Base-by-base conservation (phyloP, 768 basidiomycete species). In the Dacryopinax spathularia region DNA sequence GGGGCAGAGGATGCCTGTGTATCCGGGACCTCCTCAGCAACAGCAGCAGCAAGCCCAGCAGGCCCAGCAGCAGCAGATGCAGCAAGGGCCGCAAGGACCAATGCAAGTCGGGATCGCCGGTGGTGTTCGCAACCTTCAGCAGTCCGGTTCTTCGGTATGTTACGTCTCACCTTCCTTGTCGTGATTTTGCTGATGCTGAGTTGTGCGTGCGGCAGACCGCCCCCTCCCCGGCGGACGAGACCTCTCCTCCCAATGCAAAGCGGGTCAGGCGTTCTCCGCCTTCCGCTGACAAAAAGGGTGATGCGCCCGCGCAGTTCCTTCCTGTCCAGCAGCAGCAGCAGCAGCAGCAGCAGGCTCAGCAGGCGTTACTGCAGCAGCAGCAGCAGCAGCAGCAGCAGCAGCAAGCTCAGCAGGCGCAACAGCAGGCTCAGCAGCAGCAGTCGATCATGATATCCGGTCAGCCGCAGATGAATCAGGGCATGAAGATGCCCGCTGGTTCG, bases 1-100 rank as follows among this genome's bases (percentile, higher is more conserved):
- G 43, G 7, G 7, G 25, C 9, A 3, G 3, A 56, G 48, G 48
- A 77, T 78, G 75, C 68, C 69, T 33, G 69, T 67, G 9, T 76
- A 75, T 44, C 68, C 70, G 3, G 65, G 64, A 0, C 70, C 63
- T 60, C 73, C 75, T 18, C 60, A 63, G 69, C 59, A 37, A 61
- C n/a, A 20, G 34, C 34, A 61, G 44, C 34, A 34, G n/a, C 37
- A 33, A 43, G 39, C 44, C 39, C 36, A 33, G 10, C 64, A 48
- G 60, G 59, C 64, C 39, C 65, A 72, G 62, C 70, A 60, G 25
- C 37, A 63, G 20, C 15, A 20, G 10, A 20, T 56, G 9, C 60
- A 69, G 60, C 66, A 70, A 59, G 72, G 72, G 60, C 69, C 61
- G 64, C 68, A 66, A 61, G 39, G 48, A 9, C 5, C 48, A 4